Conservation (phyloP, 2,329 filamentous ascomycete genomes). For the Paecilomyces formosus region DNA sequence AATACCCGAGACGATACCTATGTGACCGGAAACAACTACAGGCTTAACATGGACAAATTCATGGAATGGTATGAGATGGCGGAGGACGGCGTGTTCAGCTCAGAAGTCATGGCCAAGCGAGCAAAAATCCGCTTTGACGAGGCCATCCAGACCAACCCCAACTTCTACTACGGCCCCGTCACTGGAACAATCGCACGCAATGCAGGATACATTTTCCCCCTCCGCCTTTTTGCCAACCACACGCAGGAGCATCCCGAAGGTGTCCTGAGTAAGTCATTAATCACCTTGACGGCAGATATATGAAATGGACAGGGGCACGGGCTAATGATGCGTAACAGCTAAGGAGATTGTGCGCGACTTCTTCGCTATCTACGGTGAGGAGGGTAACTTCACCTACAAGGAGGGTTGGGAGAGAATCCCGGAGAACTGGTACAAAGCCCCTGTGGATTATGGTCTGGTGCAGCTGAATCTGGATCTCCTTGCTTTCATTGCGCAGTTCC, state of each 20-base stretch:
- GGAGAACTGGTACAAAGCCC: constrained; percentile 44
- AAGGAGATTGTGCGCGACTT: constrained; percentile 40
- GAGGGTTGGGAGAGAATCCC: constrained; percentile 47
- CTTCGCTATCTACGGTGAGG: constrained; percentile 38
- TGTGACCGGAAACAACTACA: constrained; percentile 42
- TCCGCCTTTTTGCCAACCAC: constrained; percentile 39
- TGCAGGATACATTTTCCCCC: constrained; percentile 41
- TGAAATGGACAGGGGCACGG: background rate
- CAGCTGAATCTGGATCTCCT: constrained; percentile 36
- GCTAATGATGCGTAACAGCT: constrained; percentile 16
- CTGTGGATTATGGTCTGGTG: constrained; percentile 41
- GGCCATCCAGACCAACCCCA: constrained; percentile 44
- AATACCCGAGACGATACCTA: constrained; percentile 49
- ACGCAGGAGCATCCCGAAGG: constrained; percentile 33
- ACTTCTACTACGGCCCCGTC: constrained; percentile 49
- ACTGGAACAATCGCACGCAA: constrained; percentile 44
- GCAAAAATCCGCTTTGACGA: constrained; percentile 41
- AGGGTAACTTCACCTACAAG: constrained; percentile 36
- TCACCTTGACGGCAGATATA: background rate
- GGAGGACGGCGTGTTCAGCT: constrained; percentile 32
- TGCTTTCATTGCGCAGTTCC: constrained; percentile 31
- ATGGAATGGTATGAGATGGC: constrained; percentile 39
- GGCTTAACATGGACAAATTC: constrained; percentile 47
- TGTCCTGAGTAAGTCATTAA: constrained; percentile 24
- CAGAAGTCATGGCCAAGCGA: constrained; percentile 38